These are phyloP conservation scores for Xanthoceras sorbifolium DNA, from an alignment of 345 rosid genomes.

Conservation along the genomic window DNA sequence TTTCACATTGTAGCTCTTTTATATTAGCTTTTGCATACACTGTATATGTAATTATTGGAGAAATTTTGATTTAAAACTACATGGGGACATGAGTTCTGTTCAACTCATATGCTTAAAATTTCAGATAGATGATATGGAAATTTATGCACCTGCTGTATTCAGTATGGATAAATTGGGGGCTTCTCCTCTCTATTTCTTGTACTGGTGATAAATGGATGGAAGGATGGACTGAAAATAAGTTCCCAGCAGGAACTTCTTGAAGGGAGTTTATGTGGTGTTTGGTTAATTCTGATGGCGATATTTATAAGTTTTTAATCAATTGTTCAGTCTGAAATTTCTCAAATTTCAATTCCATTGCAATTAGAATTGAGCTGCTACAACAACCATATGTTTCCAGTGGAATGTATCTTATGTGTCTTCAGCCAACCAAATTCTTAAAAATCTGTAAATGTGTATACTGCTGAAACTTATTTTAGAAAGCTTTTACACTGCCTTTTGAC, in stretches of 20 bases:
- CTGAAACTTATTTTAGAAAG: neutral
- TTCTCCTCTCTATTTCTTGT: neutral
- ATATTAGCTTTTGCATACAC: neutral
- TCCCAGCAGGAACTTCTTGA: neutral
- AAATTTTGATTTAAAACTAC: neutral
- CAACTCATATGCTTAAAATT: neutral
- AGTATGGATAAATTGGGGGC: neutral
- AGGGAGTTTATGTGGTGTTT: neutral
- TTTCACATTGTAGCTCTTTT: neutral
- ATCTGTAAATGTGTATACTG: conserved; percentile 4
- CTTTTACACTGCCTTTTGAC: conserved; percentile 19
- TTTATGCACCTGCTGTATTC: conserved; percentile 7
- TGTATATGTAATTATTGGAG: conserved; percentile 2
- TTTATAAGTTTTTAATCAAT: neutral
- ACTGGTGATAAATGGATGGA: neutral
- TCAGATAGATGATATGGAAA: conserved; percentile 10
- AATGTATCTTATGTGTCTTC: neutral
- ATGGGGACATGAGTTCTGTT: neutral
- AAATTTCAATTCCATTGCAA: neutral
- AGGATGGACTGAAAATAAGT: conserved; percentile 7
- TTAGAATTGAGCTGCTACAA: neutral
- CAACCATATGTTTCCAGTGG: neutral
- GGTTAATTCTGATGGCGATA: neutral
- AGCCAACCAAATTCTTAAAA: neutral
- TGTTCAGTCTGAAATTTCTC: neutral